Base-by-base conservation (phyloP, 1,284 basidiomycete genomes). In the Cutaneotrichosporon cutaneum region DNA sequence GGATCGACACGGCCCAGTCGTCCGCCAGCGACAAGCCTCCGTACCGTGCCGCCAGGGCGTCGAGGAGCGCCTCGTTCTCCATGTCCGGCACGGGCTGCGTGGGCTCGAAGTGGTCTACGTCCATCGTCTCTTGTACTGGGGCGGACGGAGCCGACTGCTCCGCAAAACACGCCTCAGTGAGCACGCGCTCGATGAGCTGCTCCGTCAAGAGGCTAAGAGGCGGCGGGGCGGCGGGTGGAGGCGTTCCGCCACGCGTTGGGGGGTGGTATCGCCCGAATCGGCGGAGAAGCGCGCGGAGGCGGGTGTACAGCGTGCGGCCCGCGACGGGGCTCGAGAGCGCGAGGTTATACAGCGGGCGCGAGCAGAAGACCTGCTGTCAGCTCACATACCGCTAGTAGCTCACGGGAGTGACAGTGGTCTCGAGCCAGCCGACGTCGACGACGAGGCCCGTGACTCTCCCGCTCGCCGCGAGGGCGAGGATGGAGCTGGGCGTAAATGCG, bases 381-480 rank as follows among this genome's bases (percentile, higher is more conserved):
- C 30, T 42, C 0, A 10, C 4, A 18, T 6, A 3, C 16, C 2
- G 0, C 11, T n/a, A n/a, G 21, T 14, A 14, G 81, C 89, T 60
- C 71, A 95, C 94, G 0, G 95, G 93, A 45, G 95, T 83, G 9
- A 88, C 86, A 3, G 88, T 89, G 0, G 93, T 89, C 77, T 99
- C 94, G 1, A 95, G 83, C 74, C 94, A 88, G 0, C 95, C 96
- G 66, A 88, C 88, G 70, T 98, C 94, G 2, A 99, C 82, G 0
- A 98, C 94, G 8, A 99, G 84, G 1, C 94, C 95, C 0, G 92
- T 94, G 67, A 93, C 89, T 61, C 90, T 83, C 4, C 96, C 95
- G 2, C 88, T 86, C 1, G 93, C 88, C 60, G 96, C 83, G 16
- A 98, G 81, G 0, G 92, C 85, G 11, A 96, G 84, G 1, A 98